Conservation (phyloP, 1,284 basidiomycete species). For the Melanopsichium pennsylvanicum region DNA sequence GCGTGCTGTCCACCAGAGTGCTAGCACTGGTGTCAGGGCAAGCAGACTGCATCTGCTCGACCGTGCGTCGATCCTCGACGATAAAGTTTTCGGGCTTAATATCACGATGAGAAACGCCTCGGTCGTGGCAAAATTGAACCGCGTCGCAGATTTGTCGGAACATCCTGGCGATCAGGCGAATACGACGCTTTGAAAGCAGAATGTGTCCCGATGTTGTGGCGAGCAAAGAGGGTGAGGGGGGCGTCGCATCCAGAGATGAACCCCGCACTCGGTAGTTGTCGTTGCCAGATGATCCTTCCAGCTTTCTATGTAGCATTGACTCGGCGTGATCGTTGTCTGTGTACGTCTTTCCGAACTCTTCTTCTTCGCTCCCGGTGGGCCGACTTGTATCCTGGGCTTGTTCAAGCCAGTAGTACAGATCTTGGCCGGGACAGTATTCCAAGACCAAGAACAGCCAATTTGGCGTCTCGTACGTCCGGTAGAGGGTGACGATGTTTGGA, state of each 20-base stretch:
- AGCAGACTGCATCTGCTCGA: slow-evolving; percentile 49
- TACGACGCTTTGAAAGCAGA: slow-evolving; percentile 82
- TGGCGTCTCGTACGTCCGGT: slow-evolving; percentile 74
- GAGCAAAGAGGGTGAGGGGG: slow-evolving; percentile 90
- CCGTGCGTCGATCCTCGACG: slow-evolving; percentile 61
- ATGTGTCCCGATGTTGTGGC: slow-evolving; percentile 77
- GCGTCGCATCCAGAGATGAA: slow-evolving; percentile 66
- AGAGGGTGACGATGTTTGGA: slow-evolving; percentile 92
- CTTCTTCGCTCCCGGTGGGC: slow-evolving; percentile 18
- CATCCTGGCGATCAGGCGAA: slow-evolving; percentile 93
- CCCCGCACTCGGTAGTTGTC: slow-evolving; percentile 18
- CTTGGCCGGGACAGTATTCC: slow-evolving; percentile 95
- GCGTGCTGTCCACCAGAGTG: slow-evolving; percentile 68
- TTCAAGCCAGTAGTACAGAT: slow-evolving; percentile 89
- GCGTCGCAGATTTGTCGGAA: slow-evolving; percentile 98
- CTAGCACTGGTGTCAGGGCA: slow-evolving; percentile 72
- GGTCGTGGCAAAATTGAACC: slow-evolving; percentile 92
- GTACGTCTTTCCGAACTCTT: slow-evolving; percentile 2
- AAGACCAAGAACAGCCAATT: slow-evolving; percentile 82
- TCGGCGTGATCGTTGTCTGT: slow-evolving; percentile 1
- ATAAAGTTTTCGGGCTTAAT: slow-evolving; percentile 82
- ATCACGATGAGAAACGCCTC: slow-evolving; percentile 91
- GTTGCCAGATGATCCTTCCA: neutral
- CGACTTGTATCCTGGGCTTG: slow-evolving; percentile 65
- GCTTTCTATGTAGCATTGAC: neutral